Percentiles rank a stretch among this genome's conserved stretches.
phyloP scores from a whole-genome alignment of 257 asterid species.

The Misopates orontium region DNA sequence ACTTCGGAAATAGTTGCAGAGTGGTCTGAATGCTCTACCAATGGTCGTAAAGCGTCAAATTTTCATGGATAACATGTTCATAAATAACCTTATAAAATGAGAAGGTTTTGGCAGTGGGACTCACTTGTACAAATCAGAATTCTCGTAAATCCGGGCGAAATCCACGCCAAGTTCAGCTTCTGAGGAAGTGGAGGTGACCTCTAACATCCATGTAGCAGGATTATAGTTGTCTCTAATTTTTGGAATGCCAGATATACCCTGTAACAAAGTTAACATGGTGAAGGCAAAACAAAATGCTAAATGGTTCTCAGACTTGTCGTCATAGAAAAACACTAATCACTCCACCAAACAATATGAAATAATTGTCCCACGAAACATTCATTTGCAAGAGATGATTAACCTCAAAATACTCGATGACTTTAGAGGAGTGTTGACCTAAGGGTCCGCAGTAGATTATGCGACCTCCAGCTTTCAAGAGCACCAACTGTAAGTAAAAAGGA shows the following conservation, averaged over 20 bases:
- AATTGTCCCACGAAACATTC: not conserved
- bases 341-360: not conserved
- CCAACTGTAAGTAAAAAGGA: conserved; percentile 21
- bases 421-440: conserved; percentile 28
- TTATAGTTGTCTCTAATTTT: conserved; percentile 28
- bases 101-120: conserved; percentile 8
- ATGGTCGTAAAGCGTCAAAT: not conserved
- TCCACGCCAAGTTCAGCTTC: conserved; percentile 37
- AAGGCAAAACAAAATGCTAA: not conserved
- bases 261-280: not conserved
- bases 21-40: not conserved
- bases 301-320: not conserved
- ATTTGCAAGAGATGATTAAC: conserved; percentile 13
- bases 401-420: conserved; percentile 31
- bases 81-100: not conserved
- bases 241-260: conserved; percentile 35
- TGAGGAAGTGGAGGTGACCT: conserved; percentile 35
- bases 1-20: no score
- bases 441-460: conserved; percentile 32
- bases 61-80: not conserved
- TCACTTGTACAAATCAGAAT: conserved; percentile 31
- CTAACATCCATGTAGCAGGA: conserved; percentile 42
- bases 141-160: conserved; percentile 29
- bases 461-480: conserved; percentile 34
- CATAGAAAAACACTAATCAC: not conserved